Evolutionary conservation across 2,329 filamentous ascomycete genomes (phyloP).

Genomic region (Nigrograna mackinnonii): DNA sequence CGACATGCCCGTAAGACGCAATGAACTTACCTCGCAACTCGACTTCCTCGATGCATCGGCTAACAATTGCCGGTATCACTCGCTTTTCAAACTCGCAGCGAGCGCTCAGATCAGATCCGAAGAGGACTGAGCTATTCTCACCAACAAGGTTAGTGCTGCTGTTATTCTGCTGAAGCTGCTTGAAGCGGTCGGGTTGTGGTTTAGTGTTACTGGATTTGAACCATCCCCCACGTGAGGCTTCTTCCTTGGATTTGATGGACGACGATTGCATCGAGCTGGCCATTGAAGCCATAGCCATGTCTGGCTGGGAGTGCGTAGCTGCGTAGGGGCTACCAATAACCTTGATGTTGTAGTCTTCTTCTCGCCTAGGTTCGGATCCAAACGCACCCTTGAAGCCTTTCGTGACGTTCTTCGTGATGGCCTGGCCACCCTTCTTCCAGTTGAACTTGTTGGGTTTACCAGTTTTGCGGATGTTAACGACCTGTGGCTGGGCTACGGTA

Average conservation of each 20-base stretch:
- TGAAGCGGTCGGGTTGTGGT: conserved; percentile 24
- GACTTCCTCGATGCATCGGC: conserved; percentile 93
- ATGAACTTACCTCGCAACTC: conserved; percentile 72
- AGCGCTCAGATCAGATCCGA: conserved; percentile 86
- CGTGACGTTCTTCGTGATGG: conserved; percentile 88
- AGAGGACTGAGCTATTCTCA: conserved; percentile 60
- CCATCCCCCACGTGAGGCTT: conserved; percentile 28
- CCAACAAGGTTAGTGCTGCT: conserved; percentile 47
- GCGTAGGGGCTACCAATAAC: conserved; percentile 51
- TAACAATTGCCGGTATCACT: conserved; percentile 88
- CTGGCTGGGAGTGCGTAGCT: conserved; percentile 36
- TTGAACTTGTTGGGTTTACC: conserved; percentile 96
- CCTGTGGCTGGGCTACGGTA: conserved; percentile 75
- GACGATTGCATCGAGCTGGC: conserved; percentile 16
- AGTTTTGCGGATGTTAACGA: conserved; percentile 87
- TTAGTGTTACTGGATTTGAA: conserved; percentile 27
- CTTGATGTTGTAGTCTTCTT: conserved; percentile 58
- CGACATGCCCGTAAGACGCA: background rate
- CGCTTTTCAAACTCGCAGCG: conserved; percentile 87
- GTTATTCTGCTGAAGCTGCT: conserved; percentile 43
- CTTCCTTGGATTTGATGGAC: conserved; percentile 29
- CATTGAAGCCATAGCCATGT: conserved; percentile 35
- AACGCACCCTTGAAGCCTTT: conserved; percentile 95
- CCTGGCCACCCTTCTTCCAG: conserved; percentile 97
- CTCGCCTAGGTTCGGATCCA: conserved; percentile 60